Conservation (phyloP, 73 alveolate species). For the Symbiodinium pilosum region DNA sequence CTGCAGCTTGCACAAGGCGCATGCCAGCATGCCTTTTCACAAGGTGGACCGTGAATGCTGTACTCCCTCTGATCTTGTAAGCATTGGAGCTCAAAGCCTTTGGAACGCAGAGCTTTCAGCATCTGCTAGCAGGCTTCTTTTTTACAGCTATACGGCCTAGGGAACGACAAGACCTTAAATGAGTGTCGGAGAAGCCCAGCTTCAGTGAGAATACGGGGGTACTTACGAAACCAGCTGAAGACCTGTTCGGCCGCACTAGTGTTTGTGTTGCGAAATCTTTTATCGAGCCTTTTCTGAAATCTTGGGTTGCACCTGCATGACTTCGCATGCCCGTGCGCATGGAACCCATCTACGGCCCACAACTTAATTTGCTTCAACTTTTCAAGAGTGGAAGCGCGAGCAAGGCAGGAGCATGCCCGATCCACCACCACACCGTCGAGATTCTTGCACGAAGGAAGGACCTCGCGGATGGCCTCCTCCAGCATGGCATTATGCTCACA, state of each 20-base stretch:
- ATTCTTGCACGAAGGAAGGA: neutral
- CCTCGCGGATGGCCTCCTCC: neutral
- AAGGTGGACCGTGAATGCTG: neutral
- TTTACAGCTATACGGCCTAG: neutral
- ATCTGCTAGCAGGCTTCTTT: neutral
- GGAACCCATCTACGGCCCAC: neutral
- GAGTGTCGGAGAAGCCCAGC: neutral
- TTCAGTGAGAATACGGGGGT: neutral
- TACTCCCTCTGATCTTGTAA: neutral
- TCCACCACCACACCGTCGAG: neutral
- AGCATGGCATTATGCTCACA: neutral
- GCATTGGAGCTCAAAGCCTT: neutral
- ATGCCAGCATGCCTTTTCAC: neutral
- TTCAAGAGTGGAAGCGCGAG: neutral
- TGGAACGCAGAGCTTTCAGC: neutral
- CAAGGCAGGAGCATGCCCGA: neutral
- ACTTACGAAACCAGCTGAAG: neutral
- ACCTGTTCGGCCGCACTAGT: conserved; percentile 17
- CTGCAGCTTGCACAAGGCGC: neutral
- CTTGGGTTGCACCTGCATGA: neutral
- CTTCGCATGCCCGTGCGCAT: neutral
- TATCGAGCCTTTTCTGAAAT: neutral
- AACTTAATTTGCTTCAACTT: neutral
- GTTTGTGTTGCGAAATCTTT: neutral
- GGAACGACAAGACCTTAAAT: neutral